Evolutionary conservation across 768 basidiomycete genomes (phyloP), one percentile per base, ranked within the genome.

Genomic region (Trametopsis cervina): DNA sequence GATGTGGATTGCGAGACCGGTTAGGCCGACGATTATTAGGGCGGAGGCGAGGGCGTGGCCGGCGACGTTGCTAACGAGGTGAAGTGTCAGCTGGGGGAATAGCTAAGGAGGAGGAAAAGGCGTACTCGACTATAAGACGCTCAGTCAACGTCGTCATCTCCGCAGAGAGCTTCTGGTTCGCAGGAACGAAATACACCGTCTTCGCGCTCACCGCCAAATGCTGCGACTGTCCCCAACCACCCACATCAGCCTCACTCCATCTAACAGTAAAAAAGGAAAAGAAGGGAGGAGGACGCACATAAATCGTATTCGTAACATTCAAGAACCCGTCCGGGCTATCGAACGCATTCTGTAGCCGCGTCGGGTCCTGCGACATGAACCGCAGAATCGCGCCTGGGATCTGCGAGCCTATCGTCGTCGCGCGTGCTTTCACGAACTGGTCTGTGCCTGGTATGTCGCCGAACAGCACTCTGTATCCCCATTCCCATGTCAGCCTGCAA

Each of bases 381-480:
- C 70, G 72, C 53, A 78, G 81, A 17, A 86, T 76, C 4, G 85
- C 76, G 6, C 74, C 75, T 13, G 85, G 72, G 0, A 87, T 60
- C n/a, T 74, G 71, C n/a, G 75, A 67, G 23, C 60, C 65, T 0
- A 74, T 75, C 2, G 79, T 66, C 2, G 54, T 60, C 0, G 78
- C 75, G 18, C 82, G 73, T 12, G 78, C 76, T 41, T 69, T 60
- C 26, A 82, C 66, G 55, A 78, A 81, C 0, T 68, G 50, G 54
- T 78, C 64, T 2, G 59, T 22, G 50, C 56, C 68, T 3, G 61
- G 42, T n/a, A 44, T 49, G 40, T 2, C 10, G 12, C 47, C 15
- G 23, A 57, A 59, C 2, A 59, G 17, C 11, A 59, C 47, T 23
- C 58, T 56, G 17, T 2, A 24, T 29, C 42, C n/a, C n/a, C n/a